phyloP scores from a whole-genome alignment of 352 stramenopile genomes.

The Peronosclerospora sorghi region DNA sequence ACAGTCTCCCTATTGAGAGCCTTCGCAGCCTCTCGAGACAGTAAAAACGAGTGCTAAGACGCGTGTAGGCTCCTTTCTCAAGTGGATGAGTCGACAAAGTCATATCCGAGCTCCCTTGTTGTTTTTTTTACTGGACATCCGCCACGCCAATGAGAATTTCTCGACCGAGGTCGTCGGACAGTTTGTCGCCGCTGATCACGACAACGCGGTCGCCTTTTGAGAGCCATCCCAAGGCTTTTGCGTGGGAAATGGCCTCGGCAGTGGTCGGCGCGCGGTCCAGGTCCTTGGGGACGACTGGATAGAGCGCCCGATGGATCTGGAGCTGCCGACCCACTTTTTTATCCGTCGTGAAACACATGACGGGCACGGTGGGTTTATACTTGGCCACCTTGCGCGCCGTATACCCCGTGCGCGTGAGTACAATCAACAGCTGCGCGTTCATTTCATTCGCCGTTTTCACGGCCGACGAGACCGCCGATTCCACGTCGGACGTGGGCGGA shows the following conservation, averaged over 20 bases:
- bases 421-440: conserved; percentile 76
- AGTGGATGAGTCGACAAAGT: no score
- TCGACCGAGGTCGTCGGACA: conserved; percentile 69
- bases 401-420: conserved; percentile 73
- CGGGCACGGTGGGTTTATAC: conserved; percentile 86
- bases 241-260: conserved; percentile 80
- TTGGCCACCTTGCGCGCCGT: conserved; percentile 81
- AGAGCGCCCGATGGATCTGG: conserved; percentile 82
- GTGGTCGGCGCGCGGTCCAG: conserved; percentile 51
- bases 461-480: conserved; percentile 73
- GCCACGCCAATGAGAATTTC: conserved; percentile 79
- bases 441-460: conserved; percentile 82
- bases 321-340: conserved; percentile 87
- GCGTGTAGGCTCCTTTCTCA: no score
- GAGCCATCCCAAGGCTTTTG: conserved; percentile 88
- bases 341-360: conserved; percentile 84
- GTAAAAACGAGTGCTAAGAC: no score
- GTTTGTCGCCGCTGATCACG: conserved; percentile 69
- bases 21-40: no score
- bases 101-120: no score
- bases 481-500: conserved; percentile 54
- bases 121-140: conserved; percentile 68
- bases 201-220: conserved; percentile 84
- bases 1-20: no score
- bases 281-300: conserved; percentile 54